Conservation (phyloP, 2,329 filamentous ascomycete species). For the Pseudogymnoascus sp. region DNA sequence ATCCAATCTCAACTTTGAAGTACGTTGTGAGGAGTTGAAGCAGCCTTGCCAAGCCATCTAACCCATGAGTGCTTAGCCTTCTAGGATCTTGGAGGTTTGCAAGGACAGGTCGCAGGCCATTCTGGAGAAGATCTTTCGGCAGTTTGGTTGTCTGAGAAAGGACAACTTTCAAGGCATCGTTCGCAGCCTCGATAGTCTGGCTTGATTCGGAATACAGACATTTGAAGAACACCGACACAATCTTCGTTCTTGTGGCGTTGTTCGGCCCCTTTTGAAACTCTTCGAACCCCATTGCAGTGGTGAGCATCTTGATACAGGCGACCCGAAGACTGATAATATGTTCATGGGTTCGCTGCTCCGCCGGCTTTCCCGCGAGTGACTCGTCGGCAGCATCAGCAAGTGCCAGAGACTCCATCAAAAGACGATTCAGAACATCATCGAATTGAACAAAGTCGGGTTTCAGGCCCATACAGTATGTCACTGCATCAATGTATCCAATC, state of each 20-base stretch:
- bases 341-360: slow-evolving; percentile 92
- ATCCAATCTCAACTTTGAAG: slow-evolving; percentile 97
- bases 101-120: slow-evolving; percentile 87
- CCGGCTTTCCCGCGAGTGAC: slow-evolving; percentile 81
- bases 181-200: slow-evolving; percentile 88
- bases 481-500: slow-evolving; percentile 96
- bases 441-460: slow-evolving; percentile 86
- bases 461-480: slow-evolving; percentile 88
- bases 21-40: slow-evolving; percentile 92
- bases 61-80: slow-evolving; percentile 76
- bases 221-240: slow-evolving; percentile 97
- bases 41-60: slow-evolving; percentile 85
- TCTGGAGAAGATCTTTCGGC: slow-evolving; percentile 91
- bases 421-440: slow-evolving; percentile 81
- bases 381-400: slow-evolving; percentile 94
- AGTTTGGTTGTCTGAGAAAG: slow-evolving; percentile 84
- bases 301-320: slow-evolving; percentile 86
- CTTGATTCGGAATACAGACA: slow-evolving; percentile 89
- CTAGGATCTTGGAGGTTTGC: slow-evolving; percentile 94
- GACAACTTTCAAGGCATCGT: slow-evolving; percentile 81
- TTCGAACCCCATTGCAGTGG: slow-evolving; percentile 86
- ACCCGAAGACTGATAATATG: slow-evolving; percentile 87
- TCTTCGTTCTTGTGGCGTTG: slow-evolving; percentile 60
- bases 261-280: slow-evolving; percentile 76
- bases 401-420: slow-evolving; percentile 89